phyloP scores from a whole-genome alignment of 2,329 filamentous ascomycete genomes.

The Bipolaris sorokiniana region DNA sequence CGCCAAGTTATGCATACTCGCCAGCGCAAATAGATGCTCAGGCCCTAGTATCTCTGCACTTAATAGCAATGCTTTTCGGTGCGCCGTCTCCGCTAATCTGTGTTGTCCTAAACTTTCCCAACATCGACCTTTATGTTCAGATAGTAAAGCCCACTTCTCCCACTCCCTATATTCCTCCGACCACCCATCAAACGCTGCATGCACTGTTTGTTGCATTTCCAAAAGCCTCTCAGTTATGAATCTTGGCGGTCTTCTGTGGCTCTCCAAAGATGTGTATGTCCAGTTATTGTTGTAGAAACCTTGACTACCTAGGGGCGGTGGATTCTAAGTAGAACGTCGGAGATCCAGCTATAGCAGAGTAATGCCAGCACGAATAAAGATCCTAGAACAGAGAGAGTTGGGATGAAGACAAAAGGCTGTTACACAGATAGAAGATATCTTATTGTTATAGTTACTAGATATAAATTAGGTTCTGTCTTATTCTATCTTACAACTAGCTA shows the following conservation, averaged over 20 bases:
- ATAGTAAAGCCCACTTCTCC: not conserved
- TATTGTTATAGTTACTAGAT: not conserved
- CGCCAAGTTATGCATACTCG: not conserved
- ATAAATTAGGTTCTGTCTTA: not conserved
- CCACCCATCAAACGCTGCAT: not conserved
- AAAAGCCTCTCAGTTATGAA: not conserved
- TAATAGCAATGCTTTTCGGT: not conserved
- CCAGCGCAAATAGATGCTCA: not conserved
- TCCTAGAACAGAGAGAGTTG: not conserved
- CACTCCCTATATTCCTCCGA: not conserved
- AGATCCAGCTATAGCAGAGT: not conserved
- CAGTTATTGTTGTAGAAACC: not conserved
- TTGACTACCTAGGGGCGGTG: not conserved
- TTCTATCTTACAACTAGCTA: not conserved
- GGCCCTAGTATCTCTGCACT: slow-evolving; percentile 7
- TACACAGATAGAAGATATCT: not conserved
- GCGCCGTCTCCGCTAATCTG: not conserved
- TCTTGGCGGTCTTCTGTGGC: not conserved
- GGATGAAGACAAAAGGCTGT: not conserved
- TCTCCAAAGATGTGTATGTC: not conserved
- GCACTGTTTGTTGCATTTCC: not conserved
- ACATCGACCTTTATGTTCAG: not conserved
- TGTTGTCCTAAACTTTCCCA: not conserved
- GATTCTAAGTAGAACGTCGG: not conserved
- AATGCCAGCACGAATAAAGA: not conserved